These are phyloP conservation scores for Penicillium turbatum DNA, from an alignment of 495 filamentous ascomycete genomes.

Conservation along the genomic window DNA sequence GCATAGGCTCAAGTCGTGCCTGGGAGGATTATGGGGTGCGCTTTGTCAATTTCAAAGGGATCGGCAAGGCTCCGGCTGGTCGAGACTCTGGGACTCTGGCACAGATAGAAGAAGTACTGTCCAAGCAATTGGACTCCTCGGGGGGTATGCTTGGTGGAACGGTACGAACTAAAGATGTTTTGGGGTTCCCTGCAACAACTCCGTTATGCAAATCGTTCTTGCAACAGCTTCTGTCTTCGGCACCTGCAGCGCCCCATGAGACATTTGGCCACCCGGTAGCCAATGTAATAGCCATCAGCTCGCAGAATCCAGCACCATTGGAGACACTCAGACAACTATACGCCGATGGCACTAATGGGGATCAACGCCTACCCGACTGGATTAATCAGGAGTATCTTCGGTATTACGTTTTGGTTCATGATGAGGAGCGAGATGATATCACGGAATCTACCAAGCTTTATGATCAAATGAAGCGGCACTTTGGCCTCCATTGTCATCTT, in stretches of 20 bases:
- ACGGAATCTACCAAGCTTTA: slow-evolving; percentile 81
- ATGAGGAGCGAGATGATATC: slow-evolving; percentile 92
- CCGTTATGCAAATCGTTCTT: slow-evolving; percentile 80
- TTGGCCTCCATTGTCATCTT: slow-evolving; percentile 92
- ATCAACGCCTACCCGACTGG: slow-evolving; percentile 67
- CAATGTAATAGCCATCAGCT: slow-evolving; percentile 93
- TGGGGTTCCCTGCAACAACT: slow-evolving; percentile 38
- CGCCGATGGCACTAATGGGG: slow-evolving; percentile 64
- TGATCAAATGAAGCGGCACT: slow-evolving; percentile 96
- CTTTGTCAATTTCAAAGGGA: slow-evolving; percentile 57
- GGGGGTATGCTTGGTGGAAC: slow-evolving; percentile 33
- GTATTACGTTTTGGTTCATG: slow-evolving; percentile 96
- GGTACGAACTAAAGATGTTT: slow-evolving; percentile 32
- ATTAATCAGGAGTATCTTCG: slow-evolving; percentile 83
- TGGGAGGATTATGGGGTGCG: slow-evolving; percentile 90
- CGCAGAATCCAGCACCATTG: slow-evolving; percentile 71
- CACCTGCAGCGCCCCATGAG: slow-evolving; percentile 75
- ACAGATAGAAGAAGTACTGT: slow-evolving; percentile 59
- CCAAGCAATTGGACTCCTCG: slow-evolving; percentile 38
- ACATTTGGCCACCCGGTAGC: slow-evolving; percentile 93
- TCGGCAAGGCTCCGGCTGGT: slow-evolving; percentile 17
- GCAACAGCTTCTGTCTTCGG: slow-evolving; percentile 72
- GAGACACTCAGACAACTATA: slow-evolving; percentile 82
- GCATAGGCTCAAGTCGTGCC: slow-evolving; percentile 69
- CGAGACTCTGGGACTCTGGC: slow-evolving; percentile 32